Base-by-base conservation (phyloP, 1,139 yeast species). In the Eremothecium gossypii region DNA sequence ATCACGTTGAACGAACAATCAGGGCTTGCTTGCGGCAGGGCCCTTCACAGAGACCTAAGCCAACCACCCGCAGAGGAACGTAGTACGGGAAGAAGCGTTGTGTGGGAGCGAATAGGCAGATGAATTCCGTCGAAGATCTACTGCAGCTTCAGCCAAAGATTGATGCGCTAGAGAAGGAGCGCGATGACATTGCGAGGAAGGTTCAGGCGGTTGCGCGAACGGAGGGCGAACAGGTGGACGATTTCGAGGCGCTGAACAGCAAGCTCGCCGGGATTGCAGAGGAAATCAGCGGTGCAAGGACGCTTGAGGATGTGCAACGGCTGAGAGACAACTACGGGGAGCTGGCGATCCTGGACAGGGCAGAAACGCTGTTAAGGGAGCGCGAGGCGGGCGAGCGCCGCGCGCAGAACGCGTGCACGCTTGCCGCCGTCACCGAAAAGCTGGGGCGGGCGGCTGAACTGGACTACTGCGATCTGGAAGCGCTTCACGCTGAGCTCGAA, bases 281-380 rank as follows among this genome's bases (percentile, higher is more conserved):
- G 17, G 50, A 54, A 39, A 49, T 50, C 30, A 12, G 36, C 2
- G 26, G 36, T 2, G 52, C 42, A 3, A 36, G 40, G 8, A 35
- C 38, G 12, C 12, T 48, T 7, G 49, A 43, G 3, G 54, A 46
- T 14, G 38, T 65, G 1, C 51, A 51, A 8, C 36, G 30, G 2
- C 41, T 65, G 41, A 55, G 50, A 20, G 44, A 39, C 1, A 51
- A 55, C 40, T 60, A 61, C 46, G 69, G 69, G 3, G 41, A 53
- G 13, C 41, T 66, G 41, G 47, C 50, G 33, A 43, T 65, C 1
- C 48, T 67, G 13, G 43, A 48, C 10, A 42, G 48, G 2, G 33
- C 61, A 8, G 56, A 51, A 38, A 11, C 36, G 4, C 30, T 45
- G 12, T 42, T 53, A 11, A 38, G 43, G 9, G 41, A 45, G 27